phyloP scores from a whole-genome alignment of 306 rosid species.

The Castanospermum australe region DNA sequence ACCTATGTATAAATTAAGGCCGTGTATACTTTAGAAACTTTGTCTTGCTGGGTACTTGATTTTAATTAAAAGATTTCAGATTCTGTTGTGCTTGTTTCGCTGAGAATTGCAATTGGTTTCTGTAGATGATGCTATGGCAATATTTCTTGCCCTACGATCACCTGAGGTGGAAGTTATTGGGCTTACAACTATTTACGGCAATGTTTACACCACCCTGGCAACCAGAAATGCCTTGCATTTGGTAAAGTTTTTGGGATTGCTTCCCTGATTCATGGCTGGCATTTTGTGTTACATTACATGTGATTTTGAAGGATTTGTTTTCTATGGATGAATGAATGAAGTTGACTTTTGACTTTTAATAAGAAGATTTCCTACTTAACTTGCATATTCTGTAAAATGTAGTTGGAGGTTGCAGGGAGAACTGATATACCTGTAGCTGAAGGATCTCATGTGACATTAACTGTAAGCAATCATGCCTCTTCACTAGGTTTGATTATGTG shows the following conservation, averaged over 20 bases:
- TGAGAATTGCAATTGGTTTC: slow-evolving; percentile 6
- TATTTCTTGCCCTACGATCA: slow-evolving; percentile 75
- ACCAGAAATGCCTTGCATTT: slow-evolving; percentile 96
- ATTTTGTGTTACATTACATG: not conserved
- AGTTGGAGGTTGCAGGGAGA: slow-evolving; percentile 93
- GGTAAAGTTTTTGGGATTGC: slow-evolving; percentile 40
- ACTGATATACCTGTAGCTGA: slow-evolving; percentile 95
- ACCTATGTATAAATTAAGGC: not conserved
- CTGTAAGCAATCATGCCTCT: slow-evolving; percentile 42
- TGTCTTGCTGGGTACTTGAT: not conserved
- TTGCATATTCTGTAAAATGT: slow-evolving; percentile 17
- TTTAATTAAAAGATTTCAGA: not conserved
- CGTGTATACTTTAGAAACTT: not conserved
- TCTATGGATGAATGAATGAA: not conserved
- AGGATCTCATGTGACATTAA: slow-evolving; percentile 88
- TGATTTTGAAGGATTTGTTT: not conserved
- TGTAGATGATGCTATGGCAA: slow-evolving; percentile 94
- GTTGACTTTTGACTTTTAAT: not conserved
- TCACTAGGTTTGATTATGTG: not conserved
- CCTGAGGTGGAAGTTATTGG: slow-evolving; percentile 85
- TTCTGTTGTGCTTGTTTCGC: slow-evolving; percentile 15
- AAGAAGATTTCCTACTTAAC: not conserved
- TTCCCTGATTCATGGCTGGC: not conserved
- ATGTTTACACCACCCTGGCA: slow-evolving; percentile 84
- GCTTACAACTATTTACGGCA: slow-evolving; percentile 87